These are phyloP conservation scores for Neurospora sp. DNA, from an alignment of 2,329 filamentous ascomycete genomes.

Conservation along the genomic window DNA sequence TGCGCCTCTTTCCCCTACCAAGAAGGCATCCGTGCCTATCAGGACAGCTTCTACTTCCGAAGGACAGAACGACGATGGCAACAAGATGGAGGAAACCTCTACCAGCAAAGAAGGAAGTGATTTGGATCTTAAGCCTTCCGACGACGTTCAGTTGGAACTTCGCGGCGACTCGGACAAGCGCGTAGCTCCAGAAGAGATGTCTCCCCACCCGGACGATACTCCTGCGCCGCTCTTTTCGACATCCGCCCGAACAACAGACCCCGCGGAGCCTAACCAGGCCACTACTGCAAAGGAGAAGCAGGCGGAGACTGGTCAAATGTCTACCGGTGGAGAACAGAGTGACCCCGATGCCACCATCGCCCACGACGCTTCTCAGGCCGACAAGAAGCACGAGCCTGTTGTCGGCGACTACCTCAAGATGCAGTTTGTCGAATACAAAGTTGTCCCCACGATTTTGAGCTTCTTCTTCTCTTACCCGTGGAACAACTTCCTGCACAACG, in stretches of 20 bases:
- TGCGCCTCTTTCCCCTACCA: slow-evolving; percentile 46
- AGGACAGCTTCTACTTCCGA: not conserved
- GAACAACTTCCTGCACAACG: slow-evolving; percentile 99
- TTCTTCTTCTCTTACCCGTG: slow-evolving; percentile 99
- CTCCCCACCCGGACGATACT: slow-evolving; percentile 42
- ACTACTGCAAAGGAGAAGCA: slow-evolving; percentile 2
- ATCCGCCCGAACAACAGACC: slow-evolving; percentile 1
- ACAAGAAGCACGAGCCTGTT: slow-evolving; percentile 44
- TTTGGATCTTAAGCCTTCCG: not conserved
- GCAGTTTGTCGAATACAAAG: slow-evolving; percentile 87
- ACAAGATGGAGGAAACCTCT: not conserved
- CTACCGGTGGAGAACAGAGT: slow-evolving; percentile 19
- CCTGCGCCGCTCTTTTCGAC: slow-evolving; percentile 50
- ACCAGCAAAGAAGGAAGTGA: slow-evolving; percentile 7
- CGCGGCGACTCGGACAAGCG: slow-evolving; percentile 10
- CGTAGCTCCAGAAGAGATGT: slow-evolving; percentile 5
- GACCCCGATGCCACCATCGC: slow-evolving; percentile 13
- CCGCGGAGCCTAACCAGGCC: not conserved
- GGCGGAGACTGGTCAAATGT: slow-evolving; percentile 19
- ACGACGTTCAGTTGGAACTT: not conserved
- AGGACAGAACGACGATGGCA: slow-evolving; percentile 3
- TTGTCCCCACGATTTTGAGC: slow-evolving; percentile 89
- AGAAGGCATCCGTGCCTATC: slow-evolving; percentile 17
- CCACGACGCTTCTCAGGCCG: slow-evolving; percentile 3
- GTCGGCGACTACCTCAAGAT: slow-evolving; percentile 94